Conservation (phyloP, 768 basidiomycete species). For the Auricularia sp. region DNA sequence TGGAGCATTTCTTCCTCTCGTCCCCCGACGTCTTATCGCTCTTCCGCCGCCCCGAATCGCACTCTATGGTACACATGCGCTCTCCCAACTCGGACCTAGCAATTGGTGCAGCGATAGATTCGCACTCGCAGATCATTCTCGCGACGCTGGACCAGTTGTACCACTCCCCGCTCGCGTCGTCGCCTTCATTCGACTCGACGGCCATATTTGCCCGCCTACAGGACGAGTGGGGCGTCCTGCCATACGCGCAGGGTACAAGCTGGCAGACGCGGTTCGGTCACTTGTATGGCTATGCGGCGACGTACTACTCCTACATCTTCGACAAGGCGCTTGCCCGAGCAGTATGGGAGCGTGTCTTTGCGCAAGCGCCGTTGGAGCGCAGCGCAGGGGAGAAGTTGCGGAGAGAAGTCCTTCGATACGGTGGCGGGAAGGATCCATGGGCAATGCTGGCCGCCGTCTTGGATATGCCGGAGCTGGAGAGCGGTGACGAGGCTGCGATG, state of each 20-base stretch:
- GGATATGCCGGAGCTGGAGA: conserved; percentile 47
- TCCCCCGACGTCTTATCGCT: conserved; percentile 76
- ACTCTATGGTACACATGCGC: conserved; percentile 4
- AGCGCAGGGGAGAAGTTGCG: conserved; percentile 77
- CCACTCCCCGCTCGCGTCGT: conserved; percentile 57
- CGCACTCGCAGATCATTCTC: conserved; percentile 82
- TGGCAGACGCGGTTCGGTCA: conserved; percentile 97
- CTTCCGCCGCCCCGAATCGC: conserved; percentile 26
- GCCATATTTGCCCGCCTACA: conserved; percentile 48
- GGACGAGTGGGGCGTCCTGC: conserved; percentile 65
- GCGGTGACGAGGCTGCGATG: conserved; percentile 79
- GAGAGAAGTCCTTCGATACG: conserved; percentile 59
- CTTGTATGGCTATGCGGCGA: conserved; percentile 91
- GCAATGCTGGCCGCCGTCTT: conserved; percentile 73
- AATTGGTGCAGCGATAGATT: conserved; percentile 51
- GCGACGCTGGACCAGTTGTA: conserved; percentile 84
- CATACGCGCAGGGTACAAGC: conserved; percentile 73
- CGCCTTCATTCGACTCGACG: conserved; percentile 64
- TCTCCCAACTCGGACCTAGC: conserved; percentile 18
- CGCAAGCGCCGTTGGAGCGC: conserved; percentile 53
- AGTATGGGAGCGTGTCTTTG: conserved; percentile 77
- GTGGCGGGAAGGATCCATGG: conserved; percentile 93
- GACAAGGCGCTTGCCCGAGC: conserved; percentile 91
- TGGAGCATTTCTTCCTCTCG: conserved; percentile 86
- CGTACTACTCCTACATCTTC: conserved; percentile 95